These are phyloP conservation scores for Rhizophora mangle DNA, from an alignment of 345 rosid species.

Conservation along the genomic window DNA sequence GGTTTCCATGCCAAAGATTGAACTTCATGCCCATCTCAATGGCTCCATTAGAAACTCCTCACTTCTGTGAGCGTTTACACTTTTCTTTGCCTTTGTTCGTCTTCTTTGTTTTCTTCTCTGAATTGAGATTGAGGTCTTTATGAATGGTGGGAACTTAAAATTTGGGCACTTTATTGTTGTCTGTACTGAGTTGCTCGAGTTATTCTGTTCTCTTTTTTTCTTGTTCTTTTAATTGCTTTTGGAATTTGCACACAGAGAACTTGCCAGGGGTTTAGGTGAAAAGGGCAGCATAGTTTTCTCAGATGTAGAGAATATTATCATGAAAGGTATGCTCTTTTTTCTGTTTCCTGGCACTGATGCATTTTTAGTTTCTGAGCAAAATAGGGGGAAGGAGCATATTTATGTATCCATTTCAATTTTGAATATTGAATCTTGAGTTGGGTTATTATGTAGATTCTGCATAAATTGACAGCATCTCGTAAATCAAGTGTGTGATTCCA, in stretches of 20 bases:
- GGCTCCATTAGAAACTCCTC: conserved; percentile 92
- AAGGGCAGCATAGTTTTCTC: conserved; percentile 56
- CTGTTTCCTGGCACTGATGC: background rate
- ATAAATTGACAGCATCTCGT: too few relatives aligned
- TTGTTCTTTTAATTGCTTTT: background rate
- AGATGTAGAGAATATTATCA: conserved; percentile 80
- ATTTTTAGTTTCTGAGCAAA: background rate
- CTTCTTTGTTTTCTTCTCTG: too few relatives aligned
- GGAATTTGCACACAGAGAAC: conserved; percentile 47
- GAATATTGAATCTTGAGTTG: too few relatives aligned
- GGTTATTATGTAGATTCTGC: too few relatives aligned
- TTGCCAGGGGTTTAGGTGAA: conserved; percentile 74
- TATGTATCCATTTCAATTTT: too few relatives aligned
- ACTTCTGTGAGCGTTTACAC: conserved; percentile 47
- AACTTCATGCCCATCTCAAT: conserved; percentile 98
- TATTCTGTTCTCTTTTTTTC: background rate
- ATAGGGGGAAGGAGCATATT: too few relatives aligned
- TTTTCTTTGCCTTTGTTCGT: background rate
- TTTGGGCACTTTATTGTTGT: background rate
- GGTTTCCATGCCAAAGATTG: conserved; percentile 72
- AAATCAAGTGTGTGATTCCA: too few relatives aligned
- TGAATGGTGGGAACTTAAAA: background rate
- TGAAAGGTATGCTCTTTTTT: conserved; percentile 46
- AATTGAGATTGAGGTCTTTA: too few relatives aligned
- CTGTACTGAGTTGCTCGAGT: background rate